Percentiles rank a stretch among this genome's conserved stretches.
phyloP scores from a whole-genome alignment of 768 basidiomycete genomes.

The Sutorius australiensis region DNA sequence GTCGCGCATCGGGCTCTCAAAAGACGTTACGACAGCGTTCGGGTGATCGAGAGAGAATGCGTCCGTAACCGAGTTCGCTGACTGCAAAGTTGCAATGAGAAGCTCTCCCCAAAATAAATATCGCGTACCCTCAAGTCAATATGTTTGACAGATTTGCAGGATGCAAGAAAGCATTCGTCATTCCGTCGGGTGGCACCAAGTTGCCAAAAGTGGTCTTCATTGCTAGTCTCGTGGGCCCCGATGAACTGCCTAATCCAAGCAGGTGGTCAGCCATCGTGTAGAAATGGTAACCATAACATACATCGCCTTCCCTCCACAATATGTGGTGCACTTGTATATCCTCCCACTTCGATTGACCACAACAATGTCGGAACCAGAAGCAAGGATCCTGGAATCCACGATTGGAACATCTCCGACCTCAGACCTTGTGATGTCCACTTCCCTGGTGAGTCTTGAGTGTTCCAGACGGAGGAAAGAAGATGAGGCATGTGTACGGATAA shows the following conservation, averaged over 20 bases:
- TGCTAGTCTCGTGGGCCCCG: conserved; percentile 2
- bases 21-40: conserved; percentile 48
- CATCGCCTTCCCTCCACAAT: conserved; percentile 38
- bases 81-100: conserved; percentile 27
- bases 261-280: not conserved
- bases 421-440: conserved; percentile 37
- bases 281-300: conserved; percentile 27
- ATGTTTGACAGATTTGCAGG: conserved; percentile 38
- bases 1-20: conserved; percentile 43
- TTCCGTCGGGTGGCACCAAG: conserved; percentile 36
- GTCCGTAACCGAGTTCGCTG: conserved; percentile 19
- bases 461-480: conserved; percentile 39
- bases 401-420: conserved; percentile 40
- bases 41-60: conserved; percentile 36
- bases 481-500: conserved; percentile 46
- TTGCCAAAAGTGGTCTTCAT: conserved; percentile 48
- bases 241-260: conserved; percentile 20
- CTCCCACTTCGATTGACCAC: conserved; percentile 49
- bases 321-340: conserved; percentile 45
- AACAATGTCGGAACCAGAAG: conserved; percentile 33
- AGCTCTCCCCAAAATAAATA: not conserved
- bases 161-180: conserved; percentile 45
- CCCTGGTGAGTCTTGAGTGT: conserved; percentile 26
- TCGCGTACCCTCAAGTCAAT: conserved; percentile 57
- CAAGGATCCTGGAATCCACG: conserved; percentile 46